Evolutionary conservation across 306 rosid species (phyloP).

Genomic region (Rosa multiflora): DNA sequence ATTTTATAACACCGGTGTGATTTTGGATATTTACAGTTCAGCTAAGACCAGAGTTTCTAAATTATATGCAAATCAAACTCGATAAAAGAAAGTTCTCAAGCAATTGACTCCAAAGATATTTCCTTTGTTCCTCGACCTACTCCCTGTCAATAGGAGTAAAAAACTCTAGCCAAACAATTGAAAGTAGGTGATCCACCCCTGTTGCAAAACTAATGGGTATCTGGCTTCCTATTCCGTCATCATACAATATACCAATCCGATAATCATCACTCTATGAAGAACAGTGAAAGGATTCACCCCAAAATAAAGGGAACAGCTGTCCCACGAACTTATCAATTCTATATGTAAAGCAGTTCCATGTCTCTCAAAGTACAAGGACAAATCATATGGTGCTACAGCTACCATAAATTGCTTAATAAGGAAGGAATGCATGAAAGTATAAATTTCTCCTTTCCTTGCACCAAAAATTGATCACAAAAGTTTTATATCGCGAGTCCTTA

Average conservation of each 20-base stretch:
- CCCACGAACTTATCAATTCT: neutral
- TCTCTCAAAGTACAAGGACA: slow-evolving; percentile 10
- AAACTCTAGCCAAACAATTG: slow-evolving; percentile 1
- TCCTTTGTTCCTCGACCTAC: neutral
- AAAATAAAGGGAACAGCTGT: neutral
- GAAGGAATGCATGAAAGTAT: neutral
- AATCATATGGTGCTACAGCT: neutral
- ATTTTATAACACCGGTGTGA: neutral
- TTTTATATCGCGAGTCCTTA: neutral
- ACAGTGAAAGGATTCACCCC: neutral
- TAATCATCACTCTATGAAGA: neutral
- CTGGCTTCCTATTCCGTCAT: neutral
- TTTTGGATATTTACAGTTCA: neutral
- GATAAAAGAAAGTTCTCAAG: neutral
- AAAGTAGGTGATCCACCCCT: neutral
- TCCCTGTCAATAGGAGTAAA: neutral
- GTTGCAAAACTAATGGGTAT: neutral
- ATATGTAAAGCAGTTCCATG: neutral
- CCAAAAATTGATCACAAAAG: neutral
- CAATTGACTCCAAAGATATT: neutral
- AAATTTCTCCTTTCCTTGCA: neutral
- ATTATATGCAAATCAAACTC: neutral
- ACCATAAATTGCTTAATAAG: neutral
- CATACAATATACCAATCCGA: neutral
- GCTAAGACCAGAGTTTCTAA: neutral